Base-by-base conservation (phyloP, 768 basidiomycete species). In the Coprinellus aureogranulatus region DNA sequence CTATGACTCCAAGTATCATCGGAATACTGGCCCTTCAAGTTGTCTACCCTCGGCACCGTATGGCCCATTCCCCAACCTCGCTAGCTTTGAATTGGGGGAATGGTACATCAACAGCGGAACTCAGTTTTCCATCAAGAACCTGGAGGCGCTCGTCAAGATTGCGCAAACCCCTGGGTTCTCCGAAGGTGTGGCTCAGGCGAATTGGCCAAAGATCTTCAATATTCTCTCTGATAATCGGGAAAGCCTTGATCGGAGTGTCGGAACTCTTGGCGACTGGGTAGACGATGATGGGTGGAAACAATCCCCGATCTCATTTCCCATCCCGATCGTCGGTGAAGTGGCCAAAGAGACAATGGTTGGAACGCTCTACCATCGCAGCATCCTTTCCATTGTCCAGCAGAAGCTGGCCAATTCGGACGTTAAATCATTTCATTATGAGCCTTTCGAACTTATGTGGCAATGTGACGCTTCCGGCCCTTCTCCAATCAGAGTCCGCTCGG, bases 371-470 rank as follows among this genome's bases (percentile, higher is more conserved):
- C 51, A 53, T 14, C 51, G 31, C 16, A 39, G 23, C n/a, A 34
- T 53, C 4, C 20, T 53, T 22, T 53, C 51, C 20, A 40, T 53
- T 22, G 51, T 53, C 27, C 51, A 39, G 30, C 30, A 53, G 28
- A 34, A 40, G 27, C 34, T 53, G 30, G 20, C 31, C 3, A 53
- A 53, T 37, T 27, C 25, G 12, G 47, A 49, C 20, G 30, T 49
- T 23, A 25, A 49, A 23, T 27, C 9, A 11, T 49, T 49, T 25
- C 47, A 49, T 20, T 49, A 26, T 25, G 47, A 49, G 12, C 47
- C 47, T 11, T 49, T 26, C 26, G 47, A 49, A 25, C 23, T 49
- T 28, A 14, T 62, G 37, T 72, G 66, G 65, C 59, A 66, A 30
- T 22, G 12, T 23, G 11, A 11, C 23, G 23, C 18, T 14, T 10